Evolutionary conservation across 176 grass and related monocot genomes (phyloP).

Genomic region (Bonia amplexicaulis): DNA sequence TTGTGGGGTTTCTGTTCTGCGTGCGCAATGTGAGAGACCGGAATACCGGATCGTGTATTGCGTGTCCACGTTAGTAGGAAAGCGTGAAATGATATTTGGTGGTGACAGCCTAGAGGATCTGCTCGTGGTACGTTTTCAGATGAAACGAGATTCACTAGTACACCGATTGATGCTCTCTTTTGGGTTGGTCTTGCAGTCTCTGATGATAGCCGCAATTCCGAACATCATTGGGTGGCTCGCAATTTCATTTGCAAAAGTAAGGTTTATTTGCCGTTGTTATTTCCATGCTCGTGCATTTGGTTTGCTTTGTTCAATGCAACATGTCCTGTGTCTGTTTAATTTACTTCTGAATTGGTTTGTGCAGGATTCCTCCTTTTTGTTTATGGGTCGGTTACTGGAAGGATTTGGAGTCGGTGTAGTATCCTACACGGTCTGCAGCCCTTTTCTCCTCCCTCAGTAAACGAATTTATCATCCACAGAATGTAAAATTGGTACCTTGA

Average conservation of each 20-base stretch:
- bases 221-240: slow-evolving; percentile 98
- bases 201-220: slow-evolving; percentile 93
- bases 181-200: slow-evolving; percentile 46
- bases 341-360: slow-evolving; percentile 18
- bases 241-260: slow-evolving; percentile 91
- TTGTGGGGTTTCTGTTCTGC: not conserved
- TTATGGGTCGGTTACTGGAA: slow-evolving; percentile 91
- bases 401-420: slow-evolving; percentile 94
- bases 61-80: not conserved
- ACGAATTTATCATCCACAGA: not conserved
- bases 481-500: not conserved
- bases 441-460: not conserved
- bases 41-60: not conserved
- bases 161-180: not conserved
- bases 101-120: not conserved
- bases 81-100: not conserved
- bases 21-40: not conserved
- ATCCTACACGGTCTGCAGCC: slow-evolving; percentile 58
- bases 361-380: slow-evolving; percentile 95
- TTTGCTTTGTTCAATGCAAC: not conserved
- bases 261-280: not conserved
- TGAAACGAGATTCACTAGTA: not conserved
- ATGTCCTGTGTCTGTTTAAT: not conserved
- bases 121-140: not conserved
- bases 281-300: not conserved